Conservation (phyloP, 2,329 filamentous ascomycete species). For the Xylariaceae sp. region DNA sequence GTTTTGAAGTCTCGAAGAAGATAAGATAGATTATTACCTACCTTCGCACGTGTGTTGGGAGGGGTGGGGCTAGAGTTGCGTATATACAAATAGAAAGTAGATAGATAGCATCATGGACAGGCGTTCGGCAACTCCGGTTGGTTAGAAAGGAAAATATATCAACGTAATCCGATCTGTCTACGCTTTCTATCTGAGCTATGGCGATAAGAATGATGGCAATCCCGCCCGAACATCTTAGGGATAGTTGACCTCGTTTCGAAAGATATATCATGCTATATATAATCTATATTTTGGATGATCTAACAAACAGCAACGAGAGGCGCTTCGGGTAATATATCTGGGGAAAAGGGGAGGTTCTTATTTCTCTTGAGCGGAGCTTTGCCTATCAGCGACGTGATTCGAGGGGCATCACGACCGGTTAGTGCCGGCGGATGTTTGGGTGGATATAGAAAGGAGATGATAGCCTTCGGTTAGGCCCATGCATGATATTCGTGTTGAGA, state of each 20-base stretch:
- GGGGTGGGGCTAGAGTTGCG: background rate
- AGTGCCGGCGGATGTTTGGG: too few relatives aligned
- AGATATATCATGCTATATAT: background rate
- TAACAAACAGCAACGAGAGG: background rate
- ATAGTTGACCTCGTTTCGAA: background rate
- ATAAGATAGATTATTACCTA: background rate
- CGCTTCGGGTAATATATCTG: background rate
- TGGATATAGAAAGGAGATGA: too few relatives aligned
- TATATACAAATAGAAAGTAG: too few relatives aligned
- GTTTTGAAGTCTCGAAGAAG: background rate
- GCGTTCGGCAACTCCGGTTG: background rate
- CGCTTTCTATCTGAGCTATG: background rate
- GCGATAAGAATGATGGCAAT: background rate
- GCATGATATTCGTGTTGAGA: too few relatives aligned
- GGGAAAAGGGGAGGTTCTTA: background rate
- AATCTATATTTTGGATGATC: background rate
- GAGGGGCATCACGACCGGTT: too few relatives aligned
- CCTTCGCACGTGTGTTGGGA: background rate
- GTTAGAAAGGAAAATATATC: background rate
- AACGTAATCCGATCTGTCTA: background rate
- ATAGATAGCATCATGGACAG: background rate
- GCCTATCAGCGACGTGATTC: too few relatives aligned
- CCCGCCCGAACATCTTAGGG: background rate
- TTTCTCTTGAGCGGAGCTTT: too few relatives aligned
- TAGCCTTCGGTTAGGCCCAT: too few relatives aligned